These are phyloP conservation scores for Lactifluus subvellereus DNA, from an alignment of 768 basidiomycete species.

Conservation along the genomic window DNA sequence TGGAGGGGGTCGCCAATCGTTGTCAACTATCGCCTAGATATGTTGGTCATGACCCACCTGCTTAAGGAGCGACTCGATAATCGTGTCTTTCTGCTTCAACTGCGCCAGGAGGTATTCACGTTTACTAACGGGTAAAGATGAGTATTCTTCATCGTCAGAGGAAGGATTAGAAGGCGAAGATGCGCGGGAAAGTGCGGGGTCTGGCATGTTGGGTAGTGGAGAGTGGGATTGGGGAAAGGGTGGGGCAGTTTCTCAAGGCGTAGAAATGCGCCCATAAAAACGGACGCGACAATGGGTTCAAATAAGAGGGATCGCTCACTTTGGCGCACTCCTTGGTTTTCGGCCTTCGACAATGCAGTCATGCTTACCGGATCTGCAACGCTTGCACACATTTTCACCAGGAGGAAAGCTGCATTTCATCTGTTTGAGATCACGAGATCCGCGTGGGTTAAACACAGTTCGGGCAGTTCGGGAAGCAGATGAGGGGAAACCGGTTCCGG, in stretches of 20 bases:
- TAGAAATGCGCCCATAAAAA: constrained; percentile 20
- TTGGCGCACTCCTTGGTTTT: constrained; percentile 71
- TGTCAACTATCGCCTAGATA: background rate
- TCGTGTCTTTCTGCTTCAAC: constrained; percentile 80
- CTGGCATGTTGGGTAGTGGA: background rate
- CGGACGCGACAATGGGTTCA: background rate
- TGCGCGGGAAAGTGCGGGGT: background rate
- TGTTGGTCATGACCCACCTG: constrained; percentile 42
- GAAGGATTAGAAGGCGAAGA: constrained; percentile 7
- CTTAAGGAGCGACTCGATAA: constrained; percentile 80
- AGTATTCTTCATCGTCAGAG: constrained; percentile 27
- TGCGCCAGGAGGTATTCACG: constrained; percentile 82
- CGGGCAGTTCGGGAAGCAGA: background rate
- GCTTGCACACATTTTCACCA: constrained; percentile 68
- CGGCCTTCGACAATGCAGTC: constrained; percentile 80
- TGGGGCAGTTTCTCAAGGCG: constrained; percentile 28
- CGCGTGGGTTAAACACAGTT: background rate
- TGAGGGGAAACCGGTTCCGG: background rate
- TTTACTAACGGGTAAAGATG: constrained; percentile 48
- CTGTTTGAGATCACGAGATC: constrained; percentile 32
- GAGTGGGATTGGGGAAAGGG: constrained; percentile 33
- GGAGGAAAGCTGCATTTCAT: constrained; percentile 85
- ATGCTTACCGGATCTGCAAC: constrained; percentile 68
- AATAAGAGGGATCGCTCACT: constrained; percentile 48
- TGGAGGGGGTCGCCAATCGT: constrained; percentile 26